These are phyloP conservation scores for Fusarium xyrophilum DNA, from an alignment of 2,329 filamentous ascomycete genomes.

Conservation along the genomic window DNA sequence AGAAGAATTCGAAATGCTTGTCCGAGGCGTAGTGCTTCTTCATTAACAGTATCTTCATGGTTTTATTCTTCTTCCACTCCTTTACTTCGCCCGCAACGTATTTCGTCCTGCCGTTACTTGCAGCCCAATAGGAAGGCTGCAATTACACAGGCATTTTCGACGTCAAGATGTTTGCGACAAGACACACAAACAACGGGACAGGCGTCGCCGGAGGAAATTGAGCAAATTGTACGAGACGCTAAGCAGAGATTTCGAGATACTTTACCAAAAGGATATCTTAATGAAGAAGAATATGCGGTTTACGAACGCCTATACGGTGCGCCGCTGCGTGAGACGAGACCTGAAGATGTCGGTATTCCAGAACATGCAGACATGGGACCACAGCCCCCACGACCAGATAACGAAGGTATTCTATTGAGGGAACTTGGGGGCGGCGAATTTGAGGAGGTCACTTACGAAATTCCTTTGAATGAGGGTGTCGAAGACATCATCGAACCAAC, in stretches of 20 bases:
- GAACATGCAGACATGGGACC: slow-evolving; percentile 49
- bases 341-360: slow-evolving; percentile 65
- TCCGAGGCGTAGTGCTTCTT: slow-evolving; percentile 38
- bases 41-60: slow-evolving; percentile 18
- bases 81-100: slow-evolving; percentile 23
- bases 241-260: slow-evolving; percentile 79
- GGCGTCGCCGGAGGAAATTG: slow-evolving; percentile 52
- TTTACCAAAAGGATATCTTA: slow-evolving; percentile 74
- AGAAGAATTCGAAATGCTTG: slow-evolving; percentile 46
- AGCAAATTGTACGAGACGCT: slow-evolving; percentile 72
- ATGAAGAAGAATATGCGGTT: slow-evolving; percentile 71
- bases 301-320: slow-evolving; percentile 84
- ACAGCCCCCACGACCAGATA: slow-evolving; percentile 22
- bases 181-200: slow-evolving; percentile 15
- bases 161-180: slow-evolving; percentile 37
- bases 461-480: slow-evolving; percentile 27
- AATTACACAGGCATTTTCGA: slow-evolving; percentile 44
- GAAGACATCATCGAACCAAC: slow-evolving; percentile 35
- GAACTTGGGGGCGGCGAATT: slow-evolving; percentile 63
- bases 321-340: slow-evolving; percentile 67
- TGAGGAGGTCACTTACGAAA: slow-evolving; percentile 66
- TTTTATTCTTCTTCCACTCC: slow-evolving; percentile 18
- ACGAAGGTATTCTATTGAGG: slow-evolving; percentile 58
- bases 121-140: slow-evolving; percentile 40
- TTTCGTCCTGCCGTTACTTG: slow-evolving; percentile 22